Evolutionary conservation across 805 yeast species (phyloP).

Genomic region (Myxozyma melibiosi): DNA sequence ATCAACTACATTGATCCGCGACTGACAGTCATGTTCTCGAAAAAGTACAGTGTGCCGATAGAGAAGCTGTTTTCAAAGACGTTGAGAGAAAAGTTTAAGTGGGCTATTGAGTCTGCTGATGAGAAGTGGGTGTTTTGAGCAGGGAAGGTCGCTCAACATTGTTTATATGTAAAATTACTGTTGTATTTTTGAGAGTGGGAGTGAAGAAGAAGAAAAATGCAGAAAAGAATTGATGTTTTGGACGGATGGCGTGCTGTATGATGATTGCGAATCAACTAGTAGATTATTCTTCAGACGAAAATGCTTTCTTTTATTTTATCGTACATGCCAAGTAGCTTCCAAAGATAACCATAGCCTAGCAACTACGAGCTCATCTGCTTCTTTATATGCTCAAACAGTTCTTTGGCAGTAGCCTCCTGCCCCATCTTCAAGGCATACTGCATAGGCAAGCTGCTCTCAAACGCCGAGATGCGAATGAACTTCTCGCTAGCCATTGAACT

Average conservation of each 20-base stretch:
- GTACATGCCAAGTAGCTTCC: too few relatives aligned
- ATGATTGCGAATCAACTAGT: not conserved
- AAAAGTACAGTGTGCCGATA: constrained; percentile 83
- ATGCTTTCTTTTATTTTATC: too few relatives aligned
- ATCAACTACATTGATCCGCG: constrained; percentile 95
- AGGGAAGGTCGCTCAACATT: not conserved
- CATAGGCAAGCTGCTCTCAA: constrained; percentile 65
- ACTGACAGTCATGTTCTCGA: constrained; percentile 83
- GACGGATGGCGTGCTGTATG: not conserved
- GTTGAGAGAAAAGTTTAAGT: constrained; percentile 84
- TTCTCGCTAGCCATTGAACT: constrained; percentile 83
- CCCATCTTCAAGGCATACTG: constrained; percentile 80
- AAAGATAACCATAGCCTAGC: too few relatives aligned
- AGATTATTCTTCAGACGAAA: too few relatives aligned
- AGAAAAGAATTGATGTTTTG: too few relatives aligned
- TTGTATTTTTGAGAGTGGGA: not conserved
- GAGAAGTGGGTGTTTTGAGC: constrained; percentile 78
- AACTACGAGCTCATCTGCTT: constrained; percentile 2
- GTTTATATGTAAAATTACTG: not conserved
- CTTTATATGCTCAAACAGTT: not conserved
- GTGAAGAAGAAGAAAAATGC: not conserved
- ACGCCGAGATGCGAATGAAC: constrained; percentile 72
- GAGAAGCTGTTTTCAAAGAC: constrained; percentile 92
- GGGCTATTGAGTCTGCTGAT: constrained; percentile 94
- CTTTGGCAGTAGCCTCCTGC: constrained; percentile 10